phyloP scores from a whole-genome alignment of 345 rosid species.

The Syzygium jambos region DNA sequence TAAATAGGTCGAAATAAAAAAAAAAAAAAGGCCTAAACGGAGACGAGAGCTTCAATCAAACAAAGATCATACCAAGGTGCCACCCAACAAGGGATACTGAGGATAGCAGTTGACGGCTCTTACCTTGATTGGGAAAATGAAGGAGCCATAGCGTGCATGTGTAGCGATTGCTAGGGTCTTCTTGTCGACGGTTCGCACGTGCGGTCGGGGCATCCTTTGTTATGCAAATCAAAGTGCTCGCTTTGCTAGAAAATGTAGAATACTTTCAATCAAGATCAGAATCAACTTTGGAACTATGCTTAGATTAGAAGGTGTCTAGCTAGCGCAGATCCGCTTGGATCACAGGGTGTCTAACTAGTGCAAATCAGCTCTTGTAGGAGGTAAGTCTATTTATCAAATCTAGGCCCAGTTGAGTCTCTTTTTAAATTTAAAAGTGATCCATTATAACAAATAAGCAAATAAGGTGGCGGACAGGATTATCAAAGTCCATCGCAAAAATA shows the following conservation, averaged over 20 bases:
- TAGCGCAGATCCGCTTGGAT: neutral
- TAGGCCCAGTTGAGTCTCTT: neutral
- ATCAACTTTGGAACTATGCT: neutral
- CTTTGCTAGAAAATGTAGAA: neutral
- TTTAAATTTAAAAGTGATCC: neutral
- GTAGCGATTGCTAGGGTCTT: neutral
- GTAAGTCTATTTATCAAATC: neutral
- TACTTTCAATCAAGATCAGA: neutral
- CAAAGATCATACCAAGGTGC: fast-evolving
- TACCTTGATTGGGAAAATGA: neutral
- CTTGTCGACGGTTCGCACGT: neutral
- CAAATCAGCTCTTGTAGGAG: neutral
- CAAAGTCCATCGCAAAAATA: neutral
- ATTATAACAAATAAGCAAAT: neutral
- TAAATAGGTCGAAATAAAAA: neutral
- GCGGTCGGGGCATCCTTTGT: neutral
- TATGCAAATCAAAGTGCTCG: neutral
- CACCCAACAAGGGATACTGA: neutral
- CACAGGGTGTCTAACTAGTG: neutral
- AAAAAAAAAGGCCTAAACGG: neutral
- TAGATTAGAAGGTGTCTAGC: neutral
- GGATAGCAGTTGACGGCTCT: neutral
- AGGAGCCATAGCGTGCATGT: neutral
- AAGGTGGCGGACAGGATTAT: neutral
- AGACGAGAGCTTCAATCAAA: neutral